Conservation (phyloP, 2,329 filamentous ascomycete genomes). For the Curvularia spicifera region DNA sequence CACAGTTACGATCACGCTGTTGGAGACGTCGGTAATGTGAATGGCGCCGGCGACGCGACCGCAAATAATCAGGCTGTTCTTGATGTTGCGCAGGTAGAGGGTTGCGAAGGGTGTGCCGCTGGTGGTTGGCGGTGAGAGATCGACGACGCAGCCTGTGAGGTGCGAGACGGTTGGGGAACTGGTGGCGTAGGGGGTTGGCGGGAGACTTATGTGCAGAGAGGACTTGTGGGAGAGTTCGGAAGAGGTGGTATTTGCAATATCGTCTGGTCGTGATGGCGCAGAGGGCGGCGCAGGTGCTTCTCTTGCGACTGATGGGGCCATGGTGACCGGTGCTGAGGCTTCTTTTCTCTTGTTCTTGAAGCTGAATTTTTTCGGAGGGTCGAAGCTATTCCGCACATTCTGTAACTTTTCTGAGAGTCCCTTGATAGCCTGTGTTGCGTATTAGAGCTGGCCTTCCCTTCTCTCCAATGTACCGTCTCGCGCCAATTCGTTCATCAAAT, state of each 20-base stretch:
- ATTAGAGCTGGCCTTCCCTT: neutral
- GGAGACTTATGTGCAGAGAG: constrained; percentile 72
- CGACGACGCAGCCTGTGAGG: constrained; percentile 74
- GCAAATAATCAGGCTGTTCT: constrained; percentile 74
- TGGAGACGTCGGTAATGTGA: constrained; percentile 77
- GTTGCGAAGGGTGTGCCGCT: constrained; percentile 67
- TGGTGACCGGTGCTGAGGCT: constrained; percentile 45
- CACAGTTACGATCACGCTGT: constrained; percentile 74
- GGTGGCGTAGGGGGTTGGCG: constrained; percentile 71
- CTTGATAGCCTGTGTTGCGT: constrained; percentile 71
- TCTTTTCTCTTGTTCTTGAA: constrained; percentile 70
- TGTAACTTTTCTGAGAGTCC: constrained; percentile 78
- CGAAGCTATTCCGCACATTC: constrained; percentile 68
- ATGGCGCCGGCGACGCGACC: constrained; percentile 80
- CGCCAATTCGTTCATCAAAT: too few relatives aligned
- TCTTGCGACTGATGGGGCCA: constrained; percentile 13
- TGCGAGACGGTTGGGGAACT: constrained; percentile 76
- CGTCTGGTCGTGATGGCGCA: constrained; percentile 30
- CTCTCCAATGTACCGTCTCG: too few relatives aligned
- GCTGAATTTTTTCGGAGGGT: constrained; percentile 78
- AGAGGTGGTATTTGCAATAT: neutral
- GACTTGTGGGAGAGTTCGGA: constrained; percentile 34
- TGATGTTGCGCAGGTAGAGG: constrained; percentile 71
- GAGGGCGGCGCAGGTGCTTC: constrained; percentile 43
- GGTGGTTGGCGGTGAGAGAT: constrained; percentile 72